Percentiles rank a stretch among this genome's conserved stretches.
Conservation (phyloP, 2,329 filamentous ascomycete genomes). For the Rutstroemia sydowiana region DNA sequence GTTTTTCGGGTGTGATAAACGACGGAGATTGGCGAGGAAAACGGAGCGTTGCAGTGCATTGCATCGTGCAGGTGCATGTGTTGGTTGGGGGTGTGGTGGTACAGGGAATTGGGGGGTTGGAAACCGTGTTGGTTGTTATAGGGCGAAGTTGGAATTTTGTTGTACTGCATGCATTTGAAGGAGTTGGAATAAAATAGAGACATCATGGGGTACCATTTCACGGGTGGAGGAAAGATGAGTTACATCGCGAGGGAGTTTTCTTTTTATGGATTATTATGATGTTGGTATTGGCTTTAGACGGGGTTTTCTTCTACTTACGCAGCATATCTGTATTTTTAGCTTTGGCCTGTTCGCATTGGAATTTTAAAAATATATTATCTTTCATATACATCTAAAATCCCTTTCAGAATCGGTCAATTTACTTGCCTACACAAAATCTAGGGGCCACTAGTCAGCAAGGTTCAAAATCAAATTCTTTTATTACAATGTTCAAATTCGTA, state of each 20-base stretch:
- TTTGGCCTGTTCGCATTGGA: background rate
- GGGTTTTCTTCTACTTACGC: background rate
- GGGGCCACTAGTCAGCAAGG: slow-evolving; percentile 5
- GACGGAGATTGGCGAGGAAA: background rate
- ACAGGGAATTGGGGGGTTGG: background rate
- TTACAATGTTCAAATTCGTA: too few species aligned
- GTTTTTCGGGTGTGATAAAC: background rate
- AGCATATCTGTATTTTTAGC: background rate
- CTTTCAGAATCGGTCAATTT: background rate
- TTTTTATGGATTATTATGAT: background rate
- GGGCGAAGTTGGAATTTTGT: background rate
- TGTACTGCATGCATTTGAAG: background rate
- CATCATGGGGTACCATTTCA: background rate
- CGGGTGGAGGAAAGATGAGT: background rate
- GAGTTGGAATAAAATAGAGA: background rate
- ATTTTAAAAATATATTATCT: background rate
- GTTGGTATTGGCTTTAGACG: background rate
- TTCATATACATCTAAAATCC: background rate
- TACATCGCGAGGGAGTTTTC: background rate
- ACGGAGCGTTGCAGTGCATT: background rate
- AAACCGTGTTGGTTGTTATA: background rate
- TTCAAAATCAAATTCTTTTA: too few species aligned
- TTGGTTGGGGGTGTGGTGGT: background rate
- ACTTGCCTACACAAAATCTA: slow-evolving; percentile 30
- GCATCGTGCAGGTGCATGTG: background rate